These are phyloP conservation scores for Neonectria ditissima DNA, from an alignment of 2,329 filamentous ascomycete genomes.

Conservation along the genomic window DNA sequence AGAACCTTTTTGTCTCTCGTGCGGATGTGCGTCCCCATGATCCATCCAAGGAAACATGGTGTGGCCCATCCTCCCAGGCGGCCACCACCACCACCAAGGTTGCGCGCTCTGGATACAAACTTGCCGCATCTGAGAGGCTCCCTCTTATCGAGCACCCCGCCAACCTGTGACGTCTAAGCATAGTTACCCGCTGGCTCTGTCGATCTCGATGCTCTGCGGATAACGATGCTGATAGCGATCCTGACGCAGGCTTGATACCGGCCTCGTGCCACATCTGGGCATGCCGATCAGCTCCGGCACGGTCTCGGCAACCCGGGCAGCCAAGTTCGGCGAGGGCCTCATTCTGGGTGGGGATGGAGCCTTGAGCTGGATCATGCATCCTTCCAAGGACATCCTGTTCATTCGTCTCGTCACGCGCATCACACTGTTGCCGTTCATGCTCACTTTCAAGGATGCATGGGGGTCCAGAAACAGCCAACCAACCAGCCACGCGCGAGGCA, in stretches of 20 bases:
- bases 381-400: not conserved
- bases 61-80: not conserved
- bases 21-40: not conserved
- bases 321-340: not conserved
- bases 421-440: slow-evolving; percentile 5
- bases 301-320: slow-evolving; percentile 25
- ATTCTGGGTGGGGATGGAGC: not conserved
- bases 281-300: slow-evolving; percentile 32
- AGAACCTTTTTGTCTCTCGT: not conserved
- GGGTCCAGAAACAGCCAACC: not conserved
- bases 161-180: not conserved
- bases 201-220: slow-evolving; percentile 2
- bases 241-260: slow-evolving; percentile 4
- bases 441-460: not conserved
- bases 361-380: not conserved
- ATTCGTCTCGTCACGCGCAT: not conserved
- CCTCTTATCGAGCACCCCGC: not conserved
- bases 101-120: not conserved
- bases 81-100: no score
- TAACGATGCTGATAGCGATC: not conserved
- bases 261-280: slow-evolving; percentile 16
- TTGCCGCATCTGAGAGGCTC: not conserved
- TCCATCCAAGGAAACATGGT: not conserved
- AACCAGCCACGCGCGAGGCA: not conserved
- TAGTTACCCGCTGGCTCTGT: not conserved